Conservation (phyloP, 2,329 filamentous ascomycete genomes). For the Metarhizium anisopliae region DNA sequence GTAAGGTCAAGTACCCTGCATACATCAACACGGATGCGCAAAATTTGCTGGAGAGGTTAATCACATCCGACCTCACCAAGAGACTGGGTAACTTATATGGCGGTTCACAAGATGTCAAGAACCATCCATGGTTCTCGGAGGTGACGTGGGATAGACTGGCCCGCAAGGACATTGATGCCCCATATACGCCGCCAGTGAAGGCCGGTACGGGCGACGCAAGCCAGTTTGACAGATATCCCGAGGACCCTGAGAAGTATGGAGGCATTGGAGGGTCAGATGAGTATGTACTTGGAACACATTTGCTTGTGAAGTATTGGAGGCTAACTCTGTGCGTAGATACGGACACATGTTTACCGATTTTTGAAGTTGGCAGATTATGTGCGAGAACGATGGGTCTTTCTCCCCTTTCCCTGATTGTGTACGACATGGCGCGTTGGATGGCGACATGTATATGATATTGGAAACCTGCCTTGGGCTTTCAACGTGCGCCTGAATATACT, state of each 20-base stretch:
- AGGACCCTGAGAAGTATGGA: constrained; percentile 92
- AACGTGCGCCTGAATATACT: neutral
- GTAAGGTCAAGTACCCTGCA: constrained; percentile 89
- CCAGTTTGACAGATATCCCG: constrained; percentile 96
- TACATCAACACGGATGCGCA: constrained; percentile 94
- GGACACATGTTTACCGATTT: constrained; percentile 71
- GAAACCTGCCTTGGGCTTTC: neutral
- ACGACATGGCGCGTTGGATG: neutral
- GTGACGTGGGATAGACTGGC: constrained; percentile 94
- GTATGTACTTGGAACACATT: constrained; percentile 45
- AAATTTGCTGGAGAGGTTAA: constrained; percentile 83
- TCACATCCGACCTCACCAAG: constrained; percentile 92
- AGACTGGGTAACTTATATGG: constrained; percentile 88
- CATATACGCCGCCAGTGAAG: constrained; percentile 92
- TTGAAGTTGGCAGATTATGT: constrained; percentile 26
- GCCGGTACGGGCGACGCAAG: constrained; percentile 91
- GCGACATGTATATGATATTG: neutral
- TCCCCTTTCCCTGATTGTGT: neutral
- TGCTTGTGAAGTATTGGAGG: constrained; percentile 8
- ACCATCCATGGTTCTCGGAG: constrained; percentile 91
- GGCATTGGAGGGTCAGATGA: constrained; percentile 62
- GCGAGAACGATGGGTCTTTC: neutral
- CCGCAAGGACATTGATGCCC: constrained; percentile 95
- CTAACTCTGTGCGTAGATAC: constrained; percentile 38
- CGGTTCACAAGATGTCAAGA: constrained; percentile 87